Conservation (phyloP, 2,329 filamentous ascomycete species). For the Daldinia eschscholtzii region DNA sequence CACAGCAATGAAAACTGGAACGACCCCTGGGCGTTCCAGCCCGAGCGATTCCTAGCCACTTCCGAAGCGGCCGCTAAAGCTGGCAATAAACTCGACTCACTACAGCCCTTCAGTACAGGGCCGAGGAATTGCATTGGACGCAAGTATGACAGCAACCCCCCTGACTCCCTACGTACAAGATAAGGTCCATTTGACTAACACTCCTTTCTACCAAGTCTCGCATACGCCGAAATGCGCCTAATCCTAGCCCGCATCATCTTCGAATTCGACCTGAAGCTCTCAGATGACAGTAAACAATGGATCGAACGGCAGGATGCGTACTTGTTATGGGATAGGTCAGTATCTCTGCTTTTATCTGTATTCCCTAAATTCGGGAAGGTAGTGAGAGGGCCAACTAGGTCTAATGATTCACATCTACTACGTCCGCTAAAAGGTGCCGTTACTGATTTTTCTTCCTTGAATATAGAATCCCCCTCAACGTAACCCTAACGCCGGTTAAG, state of each 20-base stretch:
- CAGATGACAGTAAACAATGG: conserved; percentile 53
- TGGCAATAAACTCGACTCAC: conserved; percentile 49
- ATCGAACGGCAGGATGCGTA: conserved; percentile 52
- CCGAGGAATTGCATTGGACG: conserved; percentile 57
- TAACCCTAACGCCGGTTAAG: conserved; percentile 43
- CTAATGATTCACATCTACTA: no score
- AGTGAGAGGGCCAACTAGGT: neutral
- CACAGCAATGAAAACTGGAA: conserved; percentile 56
- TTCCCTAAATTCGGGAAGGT: neutral
- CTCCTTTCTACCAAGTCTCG: conserved; percentile 51
- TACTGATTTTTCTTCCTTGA: neutral
- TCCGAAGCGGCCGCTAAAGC: conserved; percentile 48
- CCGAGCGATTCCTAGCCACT: conserved; percentile 55
- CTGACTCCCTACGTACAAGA: neutral
- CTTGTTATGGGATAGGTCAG: conserved; percentile 52
- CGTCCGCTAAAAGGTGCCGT: neutral
- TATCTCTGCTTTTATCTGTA: conserved; percentile 2
- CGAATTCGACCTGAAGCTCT: conserved; percentile 60
- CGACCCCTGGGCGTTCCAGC: conserved; percentile 55
- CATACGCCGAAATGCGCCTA: conserved; percentile 63
- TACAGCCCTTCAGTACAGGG: conserved; percentile 55
- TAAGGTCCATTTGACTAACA: conserved; percentile 12
- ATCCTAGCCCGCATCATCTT: conserved; percentile 60
- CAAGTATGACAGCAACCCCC: conserved; percentile 51
- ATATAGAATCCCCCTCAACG: conserved; percentile 41